A percentile compares a stretch with the other conserved stretches of the same genome.
Evolutionary conservation across 805 yeast genomes (phyloP).

Genomic region (Candida montana): DNA sequence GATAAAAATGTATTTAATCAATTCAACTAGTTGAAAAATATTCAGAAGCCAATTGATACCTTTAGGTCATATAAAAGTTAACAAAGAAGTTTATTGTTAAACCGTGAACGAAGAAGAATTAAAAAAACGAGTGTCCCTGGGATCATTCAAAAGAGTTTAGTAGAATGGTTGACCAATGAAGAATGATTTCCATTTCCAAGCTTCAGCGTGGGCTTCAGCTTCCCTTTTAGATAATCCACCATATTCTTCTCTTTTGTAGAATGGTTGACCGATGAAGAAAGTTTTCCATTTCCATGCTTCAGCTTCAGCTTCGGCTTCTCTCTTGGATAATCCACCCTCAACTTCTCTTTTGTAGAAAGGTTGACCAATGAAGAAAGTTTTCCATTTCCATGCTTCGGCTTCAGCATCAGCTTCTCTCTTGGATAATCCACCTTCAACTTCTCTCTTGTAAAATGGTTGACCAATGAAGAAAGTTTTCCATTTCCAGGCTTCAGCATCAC

Average conservation of each 20-base stretch:
- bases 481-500: constrained; percentile 21
- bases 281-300: constrained; percentile 18
- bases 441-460: constrained; percentile 10
- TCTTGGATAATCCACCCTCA: constrained; percentile 5
- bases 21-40: too few species aligned
- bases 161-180: constrained; percentile 16
- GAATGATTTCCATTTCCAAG: constrained; percentile 17
- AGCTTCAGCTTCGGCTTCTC: constrained; percentile 15
- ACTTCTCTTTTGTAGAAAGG: constrained; percentile 1
- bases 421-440: constrained; percentile 1
- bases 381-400: constrained; percentile 23
- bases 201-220: constrained; percentile 19
- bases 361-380: constrained; percentile 14
- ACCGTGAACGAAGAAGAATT: constrained; percentile 1
- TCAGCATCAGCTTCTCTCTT: constrained; percentile 12
- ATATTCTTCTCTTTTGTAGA: constrained; percentile 2
- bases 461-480: constrained; percentile 16
- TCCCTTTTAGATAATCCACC: constrained; percentile 13
- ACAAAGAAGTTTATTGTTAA: neutral
- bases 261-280: constrained; percentile 9
- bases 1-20: too few species aligned
- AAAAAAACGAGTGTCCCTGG: neutral
- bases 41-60: too few species aligned
- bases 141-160: constrained; percentile 2
- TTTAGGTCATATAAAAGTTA: too few species aligned